Percentiles rank a stretch among this genome's conserved stretches.
Evolutionary conservation across 192 early-diverging fungal species (phyloP).

Genomic region (Gaertneriomyces semiglobifer): DNA sequence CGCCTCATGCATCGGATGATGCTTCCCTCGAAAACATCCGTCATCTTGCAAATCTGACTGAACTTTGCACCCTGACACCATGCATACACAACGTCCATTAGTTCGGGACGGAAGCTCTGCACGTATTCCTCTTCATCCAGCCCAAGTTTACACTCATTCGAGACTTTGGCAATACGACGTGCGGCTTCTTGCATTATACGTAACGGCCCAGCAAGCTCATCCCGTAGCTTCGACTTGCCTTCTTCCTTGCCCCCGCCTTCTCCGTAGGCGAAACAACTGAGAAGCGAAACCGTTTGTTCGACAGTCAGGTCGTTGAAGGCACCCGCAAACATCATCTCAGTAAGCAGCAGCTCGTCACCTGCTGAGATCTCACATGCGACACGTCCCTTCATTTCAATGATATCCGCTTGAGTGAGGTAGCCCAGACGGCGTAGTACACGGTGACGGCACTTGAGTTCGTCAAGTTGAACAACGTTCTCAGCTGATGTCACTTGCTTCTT

Average conservation of each 20-base stretch:
- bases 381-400: conserved; percentile 95
- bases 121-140: conserved; percentile 90
- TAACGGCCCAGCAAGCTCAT: conserved; percentile 75
- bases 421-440: conserved; percentile 89
- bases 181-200: conserved; percentile 82
- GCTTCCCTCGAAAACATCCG: conserved; percentile 90
- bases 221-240: conserved; percentile 38
- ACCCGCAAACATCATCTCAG: conserved; percentile 95
- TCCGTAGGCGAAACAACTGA: conserved; percentile 89
- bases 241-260: conserved; percentile 57
- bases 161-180: conserved; percentile 77
- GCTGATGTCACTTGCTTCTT: conserved; percentile 74
- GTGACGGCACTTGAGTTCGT: conserved; percentile 87
- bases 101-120: conserved; percentile 72
- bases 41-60: conserved; percentile 90
- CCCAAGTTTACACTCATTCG: conserved; percentile 80
- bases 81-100: conserved; percentile 93
- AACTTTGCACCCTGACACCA: conserved; percentile 93
- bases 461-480: conserved; percentile 81
- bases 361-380: conserved; percentile 96
- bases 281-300: conserved; percentile 79
- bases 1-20: conserved; percentile 85
- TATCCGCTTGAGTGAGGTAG: conserved; percentile 75
- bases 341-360: conserved; percentile 91
- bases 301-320: conserved; percentile 90